Conservation (phyloP, 1,284 basidiomycete species). For the Phenoliferia sp. region DNA sequence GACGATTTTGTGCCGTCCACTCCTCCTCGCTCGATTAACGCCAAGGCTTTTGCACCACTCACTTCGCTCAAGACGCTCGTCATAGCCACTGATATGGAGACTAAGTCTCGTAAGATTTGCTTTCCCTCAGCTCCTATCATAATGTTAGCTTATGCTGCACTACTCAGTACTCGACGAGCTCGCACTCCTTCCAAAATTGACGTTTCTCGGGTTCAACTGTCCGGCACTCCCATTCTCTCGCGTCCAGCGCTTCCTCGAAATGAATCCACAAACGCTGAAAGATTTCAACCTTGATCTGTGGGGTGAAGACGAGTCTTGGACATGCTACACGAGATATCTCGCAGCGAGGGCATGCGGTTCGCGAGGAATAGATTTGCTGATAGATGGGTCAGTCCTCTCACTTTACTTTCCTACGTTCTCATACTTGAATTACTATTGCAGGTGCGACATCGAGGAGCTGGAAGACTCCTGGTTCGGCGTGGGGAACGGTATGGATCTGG, state of each 20-base stretch:
- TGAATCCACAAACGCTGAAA: not conserved
- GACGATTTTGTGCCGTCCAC: conserved; percentile 3
- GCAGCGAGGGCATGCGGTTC: not conserved
- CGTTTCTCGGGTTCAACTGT: not conserved
- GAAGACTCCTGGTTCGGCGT: conserved; percentile 13
- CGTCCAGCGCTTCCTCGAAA: not conserved
- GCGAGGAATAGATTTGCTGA: not conserved
- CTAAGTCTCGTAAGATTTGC: no score
- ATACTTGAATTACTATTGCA: no score
- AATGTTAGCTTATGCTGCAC: not conserved
- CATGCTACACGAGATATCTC: not conserved
- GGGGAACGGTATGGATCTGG: conserved; percentile 3
- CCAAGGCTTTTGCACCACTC: not conserved
- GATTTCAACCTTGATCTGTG: conserved; percentile 6
- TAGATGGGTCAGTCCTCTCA: conserved; percentile 9
- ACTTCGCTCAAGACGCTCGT: not conserved
- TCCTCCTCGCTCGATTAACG: not conserved
- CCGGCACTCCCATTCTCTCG: not conserved
- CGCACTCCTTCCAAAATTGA: conserved; percentile 3
- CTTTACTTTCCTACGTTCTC: no score
- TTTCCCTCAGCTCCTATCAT: not conserved
- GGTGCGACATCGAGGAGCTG: conserved; percentile 4
- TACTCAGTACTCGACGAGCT: not conserved
- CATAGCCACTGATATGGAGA: conserved; percentile 9
- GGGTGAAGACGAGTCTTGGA: conserved; percentile 8